Percentiles rank a stretch among this genome's conserved stretches.
Conservation (phyloP, 2,329 filamentous ascomycete species). For the Fusarium sp. region DNA sequence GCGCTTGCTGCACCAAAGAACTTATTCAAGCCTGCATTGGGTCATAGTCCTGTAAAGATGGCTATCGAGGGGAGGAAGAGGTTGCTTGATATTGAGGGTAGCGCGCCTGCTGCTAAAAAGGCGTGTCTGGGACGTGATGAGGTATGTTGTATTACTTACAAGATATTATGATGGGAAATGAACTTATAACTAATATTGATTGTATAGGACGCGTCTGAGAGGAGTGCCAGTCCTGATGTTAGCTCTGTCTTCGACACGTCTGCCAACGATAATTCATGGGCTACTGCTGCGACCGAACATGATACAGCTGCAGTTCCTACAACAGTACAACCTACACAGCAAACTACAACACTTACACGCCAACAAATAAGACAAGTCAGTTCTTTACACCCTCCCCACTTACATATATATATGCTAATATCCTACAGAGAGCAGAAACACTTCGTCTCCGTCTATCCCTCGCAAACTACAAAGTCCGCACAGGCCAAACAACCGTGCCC, state of each 20-base stretch:
- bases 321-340: constrained; percentile 13
- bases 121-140: constrained; percentile 47
- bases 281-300: constrained; percentile 61
- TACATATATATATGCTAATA: constrained; percentile 1
- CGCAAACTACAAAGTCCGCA: constrained; percentile 79
- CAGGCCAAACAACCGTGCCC: constrained; percentile 74
- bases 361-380: constrained; percentile 64
- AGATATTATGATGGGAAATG: background rate
- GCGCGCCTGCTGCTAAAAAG: constrained; percentile 46
- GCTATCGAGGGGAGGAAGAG: constrained; percentile 44
- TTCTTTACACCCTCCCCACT: background rate
- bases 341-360: constrained; percentile 53
- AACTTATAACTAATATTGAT: constrained; percentile 1
- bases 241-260: constrained; percentile 63
- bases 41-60: constrained; percentile 40
- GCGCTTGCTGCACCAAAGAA: constrained; percentile 47
- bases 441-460: constrained; percentile 75
- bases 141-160: constrained; percentile 30
- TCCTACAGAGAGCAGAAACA: constrained; percentile 67
- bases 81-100: constrained; percentile 38
- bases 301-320: constrained; percentile 44
- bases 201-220: constrained; percentile 42
- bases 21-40: constrained; percentile 31
- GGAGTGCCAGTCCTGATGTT: constrained; percentile 52
- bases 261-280: constrained; percentile 58